Evolutionary conservation across 805 yeast species (phyloP).

Genomic region (Isabelozyma heimii): DNA sequence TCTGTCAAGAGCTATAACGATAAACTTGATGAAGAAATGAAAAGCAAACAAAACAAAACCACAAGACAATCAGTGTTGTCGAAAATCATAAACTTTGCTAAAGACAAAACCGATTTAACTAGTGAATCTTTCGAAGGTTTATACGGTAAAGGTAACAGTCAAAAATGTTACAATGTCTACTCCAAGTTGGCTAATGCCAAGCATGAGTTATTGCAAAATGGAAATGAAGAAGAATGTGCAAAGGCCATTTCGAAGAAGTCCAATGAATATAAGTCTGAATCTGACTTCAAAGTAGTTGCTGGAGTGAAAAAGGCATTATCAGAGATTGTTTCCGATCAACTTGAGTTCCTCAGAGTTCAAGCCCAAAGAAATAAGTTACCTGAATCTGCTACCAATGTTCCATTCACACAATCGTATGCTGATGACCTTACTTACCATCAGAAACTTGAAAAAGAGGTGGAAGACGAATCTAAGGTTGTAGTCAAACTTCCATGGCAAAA

Average conservation of each 20-base stretch:
- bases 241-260: slow-evolving; percentile 31
- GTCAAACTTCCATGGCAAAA: slow-evolving; percentile 80
- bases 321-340: slow-evolving; percentile 33
- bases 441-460: slow-evolving; percentile 45
- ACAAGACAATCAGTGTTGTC: slow-evolving; percentile 49
- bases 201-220: slow-evolving; percentile 20
- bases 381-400: slow-evolving; percentile 21
- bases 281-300: slow-evolving; percentile 30
- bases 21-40: slow-evolving; percentile 42
- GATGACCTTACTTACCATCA: slow-evolving; percentile 28
- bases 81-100: slow-evolving; percentile 37
- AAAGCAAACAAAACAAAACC: slow-evolving; percentile 31
- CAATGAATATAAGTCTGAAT: slow-evolving; percentile 26
- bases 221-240: slow-evolving; percentile 17
- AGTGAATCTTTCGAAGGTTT: slow-evolving; percentile 30
- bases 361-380: slow-evolving; percentile 26
- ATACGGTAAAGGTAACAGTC: slow-evolving; percentile 32
- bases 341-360: slow-evolving; percentile 28
- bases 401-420: slow-evolving; percentile 27
- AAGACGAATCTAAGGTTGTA: slow-evolving; percentile 47
- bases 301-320: slow-evolving; percentile 32
- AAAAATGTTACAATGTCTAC: slow-evolving; percentile 34
- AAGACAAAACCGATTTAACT: slow-evolving; percentile 14
- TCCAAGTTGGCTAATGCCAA: slow-evolving; percentile 23
- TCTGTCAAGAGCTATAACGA: slow-evolving; percentile 30